Percentiles rank a stretch among this genome's conserved stretches.
These are phyloP conservation scores for Rhizoctonia solani DNA, from an alignment of 1,284 basidiomycete genomes.

Conservation along the genomic window DNA sequence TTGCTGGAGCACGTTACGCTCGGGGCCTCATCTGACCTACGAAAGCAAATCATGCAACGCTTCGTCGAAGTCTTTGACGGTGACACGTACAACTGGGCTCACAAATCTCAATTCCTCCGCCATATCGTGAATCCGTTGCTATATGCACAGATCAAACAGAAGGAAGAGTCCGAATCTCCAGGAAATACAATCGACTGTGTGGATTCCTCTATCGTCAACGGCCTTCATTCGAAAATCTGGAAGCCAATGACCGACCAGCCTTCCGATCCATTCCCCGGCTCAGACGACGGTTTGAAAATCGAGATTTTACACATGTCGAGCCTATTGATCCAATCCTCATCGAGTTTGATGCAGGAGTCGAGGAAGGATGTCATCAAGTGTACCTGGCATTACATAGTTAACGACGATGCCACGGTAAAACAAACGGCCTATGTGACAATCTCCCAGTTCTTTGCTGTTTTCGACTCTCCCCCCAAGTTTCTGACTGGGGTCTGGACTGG, in stretches of 20 bases:
- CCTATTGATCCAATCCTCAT: conserved; percentile 84
- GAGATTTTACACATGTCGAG: conserved; percentile 92
- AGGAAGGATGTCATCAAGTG: conserved; percentile 96
- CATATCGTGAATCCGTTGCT: conserved; percentile 89
- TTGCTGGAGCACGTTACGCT: conserved; percentile 84
- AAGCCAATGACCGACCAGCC: conserved; percentile 61
- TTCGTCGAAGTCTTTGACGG: conserved; percentile 87
- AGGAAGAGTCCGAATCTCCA: not conserved
- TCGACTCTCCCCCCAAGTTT: conserved; percentile 92
- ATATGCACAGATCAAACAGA: conserved; percentile 55
- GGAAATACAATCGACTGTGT: conserved; percentile 60
- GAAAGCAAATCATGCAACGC: conserved; percentile 79
- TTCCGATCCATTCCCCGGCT: conserved; percentile 58
- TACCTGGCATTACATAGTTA: conserved; percentile 87
- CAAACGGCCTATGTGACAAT: conserved; percentile 93
- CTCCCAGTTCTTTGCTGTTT: conserved; percentile 92
- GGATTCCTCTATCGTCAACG: conserved; percentile 69
- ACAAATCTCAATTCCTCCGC: conserved; percentile 87
- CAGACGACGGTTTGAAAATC: conserved; percentile 84
- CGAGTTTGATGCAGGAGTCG: conserved; percentile 73
- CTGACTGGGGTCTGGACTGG: conserved; percentile 94
- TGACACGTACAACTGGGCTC: conserved; percentile 64
- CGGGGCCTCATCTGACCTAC: conserved; percentile 60
- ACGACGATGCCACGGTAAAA: conserved; percentile 90
- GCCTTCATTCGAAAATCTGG: conserved; percentile 81